Evolutionary conservation across 495 filamentous ascomycete species (phyloP).

Genomic region (Venustampulla echinocandica): DNA sequence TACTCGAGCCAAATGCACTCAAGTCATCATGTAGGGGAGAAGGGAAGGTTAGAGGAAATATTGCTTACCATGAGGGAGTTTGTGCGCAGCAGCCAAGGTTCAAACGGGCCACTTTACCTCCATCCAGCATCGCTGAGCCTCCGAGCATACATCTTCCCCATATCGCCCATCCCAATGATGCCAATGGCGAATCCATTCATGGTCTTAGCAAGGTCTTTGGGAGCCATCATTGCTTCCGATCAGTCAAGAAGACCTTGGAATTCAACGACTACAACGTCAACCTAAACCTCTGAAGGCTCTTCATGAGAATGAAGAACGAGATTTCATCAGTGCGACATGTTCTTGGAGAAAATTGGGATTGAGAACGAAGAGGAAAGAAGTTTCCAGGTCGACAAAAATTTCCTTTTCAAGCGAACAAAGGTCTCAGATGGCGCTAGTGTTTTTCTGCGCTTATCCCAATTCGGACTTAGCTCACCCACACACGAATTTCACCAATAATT

Average conservation of each 20-base stretch:
- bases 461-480: background rate
- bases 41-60: slow-evolving; percentile 14
- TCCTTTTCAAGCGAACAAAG: no score
- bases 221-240: slow-evolving; percentile 2
- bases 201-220: slow-evolving; percentile 16
- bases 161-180: slow-evolving; percentile 98
- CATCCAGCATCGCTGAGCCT: slow-evolving; percentile 82
- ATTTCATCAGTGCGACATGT: no score
- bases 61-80: slow-evolving; percentile 16
- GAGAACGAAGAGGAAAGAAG: no score
- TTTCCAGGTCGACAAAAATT: no score
- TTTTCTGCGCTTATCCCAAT: background rate
- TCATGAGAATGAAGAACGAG: background rate
- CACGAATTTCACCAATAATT: background rate
- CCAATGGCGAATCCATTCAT: slow-evolving; percentile 68
- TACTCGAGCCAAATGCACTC: slow-evolving; percentile 99
- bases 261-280: background rate
- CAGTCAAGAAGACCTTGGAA: background rate
- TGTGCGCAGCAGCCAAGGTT: slow-evolving; percentile 26
- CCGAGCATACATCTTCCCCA: slow-evolving; percentile 98
- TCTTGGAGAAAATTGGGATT: no score
- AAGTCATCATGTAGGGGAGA: slow-evolving; percentile 76
- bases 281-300: no score
- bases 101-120: slow-evolving; percentile 56
- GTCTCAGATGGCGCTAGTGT: background rate